phyloP scores from a whole-genome alignment of 2,329 filamentous ascomycete genomes.

The Stagonosporopsis rhizophila region DNA sequence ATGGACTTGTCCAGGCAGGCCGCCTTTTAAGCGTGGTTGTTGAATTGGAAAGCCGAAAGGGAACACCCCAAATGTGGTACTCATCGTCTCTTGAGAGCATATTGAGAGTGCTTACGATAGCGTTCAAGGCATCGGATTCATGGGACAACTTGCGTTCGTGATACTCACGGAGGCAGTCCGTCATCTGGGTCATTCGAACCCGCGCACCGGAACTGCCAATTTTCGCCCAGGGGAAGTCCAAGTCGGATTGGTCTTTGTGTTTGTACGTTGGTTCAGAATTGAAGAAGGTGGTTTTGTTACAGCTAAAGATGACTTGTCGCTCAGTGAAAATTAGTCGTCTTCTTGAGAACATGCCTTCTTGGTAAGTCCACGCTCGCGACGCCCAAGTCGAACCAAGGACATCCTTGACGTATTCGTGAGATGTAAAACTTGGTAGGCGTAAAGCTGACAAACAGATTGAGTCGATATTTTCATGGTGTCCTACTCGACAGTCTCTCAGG shows the following conservation, averaged over 20 bases:
- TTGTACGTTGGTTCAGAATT: background rate
- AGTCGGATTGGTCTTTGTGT: background rate
- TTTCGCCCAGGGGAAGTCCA: background rate
- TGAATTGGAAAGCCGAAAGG: background rate
- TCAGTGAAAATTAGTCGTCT: background rate
- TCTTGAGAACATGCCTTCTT: background rate
- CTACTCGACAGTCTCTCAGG: too few species aligned
- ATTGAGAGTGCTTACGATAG: background rate
- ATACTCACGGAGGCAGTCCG: background rate
- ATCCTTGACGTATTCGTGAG: too few species aligned
- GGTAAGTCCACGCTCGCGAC: background rate
- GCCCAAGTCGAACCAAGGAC: background rate
- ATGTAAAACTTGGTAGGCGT: too few species aligned
- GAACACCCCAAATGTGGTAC: background rate
- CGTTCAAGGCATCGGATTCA: background rate
- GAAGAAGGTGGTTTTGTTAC: background rate
- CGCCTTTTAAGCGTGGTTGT: background rate
- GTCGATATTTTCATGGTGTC: background rate
- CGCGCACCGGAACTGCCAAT: background rate
- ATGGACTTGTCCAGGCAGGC: background rate
- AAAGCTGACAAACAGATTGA: background rate
- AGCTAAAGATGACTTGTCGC: background rate
- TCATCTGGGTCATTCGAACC: background rate
- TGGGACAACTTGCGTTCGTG: background rate
- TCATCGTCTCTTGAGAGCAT: background rate